Conservation (phyloP, 305 asterid species). For the Ajuga reptans region DNA sequence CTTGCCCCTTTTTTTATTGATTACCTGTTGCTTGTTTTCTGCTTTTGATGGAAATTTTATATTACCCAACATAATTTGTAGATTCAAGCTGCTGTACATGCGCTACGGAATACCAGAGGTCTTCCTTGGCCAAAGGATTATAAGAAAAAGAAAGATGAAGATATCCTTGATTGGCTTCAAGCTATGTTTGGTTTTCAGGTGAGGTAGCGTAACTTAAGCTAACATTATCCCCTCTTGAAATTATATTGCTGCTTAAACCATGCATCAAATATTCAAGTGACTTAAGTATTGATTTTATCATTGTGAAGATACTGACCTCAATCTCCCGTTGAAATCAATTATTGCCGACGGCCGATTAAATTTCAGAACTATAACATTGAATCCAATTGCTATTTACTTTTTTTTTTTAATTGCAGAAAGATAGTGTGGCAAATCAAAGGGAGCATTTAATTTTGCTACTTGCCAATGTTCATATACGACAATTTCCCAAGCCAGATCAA, state of each 20-base stretch:
- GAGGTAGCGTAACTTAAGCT: slow-evolving; percentile 13
- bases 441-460: slow-evolving; percentile 95
- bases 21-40: slow-evolving; percentile 12
- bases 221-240: not conserved
- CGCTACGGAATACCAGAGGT: slow-evolving; percentile 82
- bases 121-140: slow-evolving; percentile 99
- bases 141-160: slow-evolving; percentile 98
- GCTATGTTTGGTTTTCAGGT: slow-evolving; percentile 99
- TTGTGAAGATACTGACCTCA: not conserved
- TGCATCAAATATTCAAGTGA: not conserved
- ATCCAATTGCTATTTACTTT: slow-evolving; percentile 16
- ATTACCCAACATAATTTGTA: slow-evolving; percentile 28
- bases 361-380: slow-evolving; percentile 51
- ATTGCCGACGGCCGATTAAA: slow-evolving; percentile 8
- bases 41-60: slow-evolving; percentile 2
- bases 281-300: not conserved
- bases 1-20: slow-evolving; percentile 8
- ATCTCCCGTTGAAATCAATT: not conserved
- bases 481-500: slow-evolving; percentile 92
- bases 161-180: slow-evolving; percentile 98
- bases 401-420: slow-evolving; percentile 65
- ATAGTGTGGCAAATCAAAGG: slow-evolving; percentile 87
- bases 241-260: slow-evolving; percentile 6
- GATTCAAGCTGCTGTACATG: slow-evolving; percentile 94
- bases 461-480: slow-evolving; percentile 96